phyloP scores from a whole-genome alignment of 2,329 filamentous ascomycete species.

The Alternaria ventricosa region DNA sequence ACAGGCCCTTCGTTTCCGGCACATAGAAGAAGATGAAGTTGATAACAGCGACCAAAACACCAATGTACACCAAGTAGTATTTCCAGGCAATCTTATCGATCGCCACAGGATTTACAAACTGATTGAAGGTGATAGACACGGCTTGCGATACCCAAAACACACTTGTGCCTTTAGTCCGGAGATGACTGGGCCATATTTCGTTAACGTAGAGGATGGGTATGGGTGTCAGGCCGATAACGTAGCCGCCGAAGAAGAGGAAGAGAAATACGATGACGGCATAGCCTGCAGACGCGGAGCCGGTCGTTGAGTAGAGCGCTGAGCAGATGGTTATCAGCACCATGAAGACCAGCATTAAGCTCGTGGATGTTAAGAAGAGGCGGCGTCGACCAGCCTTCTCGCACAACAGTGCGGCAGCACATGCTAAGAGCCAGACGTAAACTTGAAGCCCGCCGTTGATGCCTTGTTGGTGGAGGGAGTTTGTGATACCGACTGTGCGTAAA shows the following conservation, averaged over 20 bases:
- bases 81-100: slow-evolving; percentile 28
- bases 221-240: slow-evolving; percentile 46
- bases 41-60: slow-evolving; percentile 16
- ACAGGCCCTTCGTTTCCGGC: slow-evolving; percentile 25
- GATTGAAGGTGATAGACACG: slow-evolving; percentile 22
- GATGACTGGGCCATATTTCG: slow-evolving; percentile 44
- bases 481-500: slow-evolving; percentile 49
- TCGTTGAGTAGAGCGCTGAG: slow-evolving; percentile 37
- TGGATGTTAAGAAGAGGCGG: slow-evolving; percentile 52
- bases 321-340: slow-evolving; percentile 54
- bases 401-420: slow-evolving; percentile 48
- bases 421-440: slow-evolving; percentile 50
- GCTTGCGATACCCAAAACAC: slow-evolving; percentile 26
- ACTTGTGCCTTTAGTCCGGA: slow-evolving; percentile 28
- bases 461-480: slow-evolving; percentile 41
- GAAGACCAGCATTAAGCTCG: slow-evolving; percentile 52
- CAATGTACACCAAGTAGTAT: slow-evolving; percentile 34
- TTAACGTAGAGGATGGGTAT: slow-evolving; percentile 42
- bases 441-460: slow-evolving; percentile 51
- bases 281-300: slow-evolving; percentile 6
- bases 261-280: slow-evolving; percentile 27
- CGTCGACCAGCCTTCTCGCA: slow-evolving; percentile 54
- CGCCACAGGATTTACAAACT: slow-evolving; percentile 29
- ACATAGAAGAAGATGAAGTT: slow-evolving; percentile 20
- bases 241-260: slow-evolving; percentile 25